These are phyloP conservation scores for Hypomontagnella submonticulosa DNA, from an alignment of 495 filamentous ascomycete species.

Conservation along the genomic window DNA sequence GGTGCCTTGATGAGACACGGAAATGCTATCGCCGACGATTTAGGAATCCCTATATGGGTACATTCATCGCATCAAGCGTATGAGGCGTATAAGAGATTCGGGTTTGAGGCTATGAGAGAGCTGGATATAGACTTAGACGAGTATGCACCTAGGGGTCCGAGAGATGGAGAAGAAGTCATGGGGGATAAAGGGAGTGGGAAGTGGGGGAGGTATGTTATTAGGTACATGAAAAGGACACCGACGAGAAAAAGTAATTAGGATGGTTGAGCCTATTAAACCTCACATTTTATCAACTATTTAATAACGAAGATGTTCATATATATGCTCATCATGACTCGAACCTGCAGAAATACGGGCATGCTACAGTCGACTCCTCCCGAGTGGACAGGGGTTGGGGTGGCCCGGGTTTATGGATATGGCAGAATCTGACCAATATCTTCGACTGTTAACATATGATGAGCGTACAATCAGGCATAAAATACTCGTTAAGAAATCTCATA, in stretches of 20 bases:
- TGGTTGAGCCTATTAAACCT: constrained; percentile 1
- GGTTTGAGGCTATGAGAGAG: constrained; percentile 37
- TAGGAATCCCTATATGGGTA: constrained; percentile 48
- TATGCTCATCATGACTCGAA: too few species aligned
- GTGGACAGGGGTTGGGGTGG: too few species aligned
- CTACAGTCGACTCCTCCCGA: too few species aligned
- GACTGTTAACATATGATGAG: too few species aligned
- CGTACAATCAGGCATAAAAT: too few species aligned
- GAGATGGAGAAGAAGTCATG: constrained; percentile 32
- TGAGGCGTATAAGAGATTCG: constrained; percentile 43
- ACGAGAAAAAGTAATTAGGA: constrained; percentile 1
- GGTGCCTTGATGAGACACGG: constrained; percentile 57
- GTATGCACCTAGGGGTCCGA: constrained; percentile 40
- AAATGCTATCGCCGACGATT: constrained; percentile 54
- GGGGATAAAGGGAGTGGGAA: constrained; percentile 21
- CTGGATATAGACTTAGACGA: constrained; percentile 46
- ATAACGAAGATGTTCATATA: neutral
- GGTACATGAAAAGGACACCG: constrained; percentile 43
- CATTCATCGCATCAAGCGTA: constrained; percentile 47
- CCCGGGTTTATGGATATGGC: too few species aligned
- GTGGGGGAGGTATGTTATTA: constrained; percentile 44
- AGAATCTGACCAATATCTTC: too few species aligned
- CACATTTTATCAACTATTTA: neutral
- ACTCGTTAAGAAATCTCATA: too few species aligned
- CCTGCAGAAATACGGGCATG: too few species aligned